These are phyloP conservation scores for Fusarium mangiferae DNA, from an alignment of 2,329 filamentous ascomycete species.

Conservation along the genomic window DNA sequence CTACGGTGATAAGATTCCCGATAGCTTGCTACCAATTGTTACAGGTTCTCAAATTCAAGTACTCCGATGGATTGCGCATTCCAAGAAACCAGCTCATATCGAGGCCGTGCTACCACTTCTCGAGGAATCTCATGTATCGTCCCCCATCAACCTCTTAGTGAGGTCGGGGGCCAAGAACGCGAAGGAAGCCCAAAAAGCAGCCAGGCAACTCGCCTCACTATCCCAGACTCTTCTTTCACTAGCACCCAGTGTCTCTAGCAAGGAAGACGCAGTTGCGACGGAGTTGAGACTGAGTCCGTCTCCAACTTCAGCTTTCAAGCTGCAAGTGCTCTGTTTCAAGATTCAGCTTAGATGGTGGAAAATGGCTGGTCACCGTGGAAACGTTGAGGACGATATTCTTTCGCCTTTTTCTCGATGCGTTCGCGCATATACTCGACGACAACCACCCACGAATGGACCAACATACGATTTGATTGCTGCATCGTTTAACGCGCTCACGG, in stretches of 20 bases:
- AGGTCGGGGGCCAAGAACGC: constrained; percentile 55
- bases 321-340: constrained; percentile 72
- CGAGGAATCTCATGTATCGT: constrained; percentile 61
- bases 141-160: constrained; percentile 68
- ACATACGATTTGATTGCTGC: constrained; percentile 50
- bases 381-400: constrained; percentile 72
- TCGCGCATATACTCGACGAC: constrained; percentile 67
- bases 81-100: constrained; percentile 68
- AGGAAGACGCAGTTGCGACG: constrained; percentile 67
- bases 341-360: constrained; percentile 74
- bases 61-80: constrained; percentile 69
- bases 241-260: constrained; percentile 72
- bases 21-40: constrained; percentile 63
- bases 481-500: constrained; percentile 47
- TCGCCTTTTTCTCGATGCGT: constrained; percentile 72
- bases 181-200: constrained; percentile 65
- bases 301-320: constrained; percentile 67
- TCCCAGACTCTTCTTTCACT: constrained; percentile 73
- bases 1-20: constrained; percentile 61
- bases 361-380: constrained; percentile 67
- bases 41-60: constrained; percentile 72
- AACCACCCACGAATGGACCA: constrained; percentile 50
- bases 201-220: constrained; percentile 73
- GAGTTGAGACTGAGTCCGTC: constrained; percentile 65
- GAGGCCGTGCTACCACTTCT: constrained; percentile 68